Evolutionary conservation across 805 yeast species (phyloP), one percentile per base, ranked within the genome.

Genomic region (Cyberlindnera amylophila): DNA sequence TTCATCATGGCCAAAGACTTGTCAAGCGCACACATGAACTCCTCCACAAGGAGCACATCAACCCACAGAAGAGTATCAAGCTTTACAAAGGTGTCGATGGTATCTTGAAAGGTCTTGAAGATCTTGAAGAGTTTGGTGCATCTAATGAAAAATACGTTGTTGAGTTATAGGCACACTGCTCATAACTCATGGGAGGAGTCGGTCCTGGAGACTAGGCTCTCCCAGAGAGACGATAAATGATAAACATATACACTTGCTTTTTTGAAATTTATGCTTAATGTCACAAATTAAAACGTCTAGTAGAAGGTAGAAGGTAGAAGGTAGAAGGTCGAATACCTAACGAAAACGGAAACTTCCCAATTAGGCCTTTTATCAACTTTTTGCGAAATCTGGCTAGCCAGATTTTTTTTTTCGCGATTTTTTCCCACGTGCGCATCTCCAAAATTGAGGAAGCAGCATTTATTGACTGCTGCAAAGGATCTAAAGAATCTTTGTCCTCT

Each of bases 91-190:
- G 72, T 2, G 58, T 58, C 21, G 51, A 54, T 31, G 62, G 64
- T 8, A 62, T 70, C 16, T 51, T 51, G 12, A 51, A 51, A 21
- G 75, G 72, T 1, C 50, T 70, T 19, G 51, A 55, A 30, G 72
- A 68, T 32, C 46, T 70, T 29, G 74, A 70, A 45, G 53, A 49
- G 19, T 51, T 49, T 18, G 73, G 74, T n/a, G 72, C 74, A 6
- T 64, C 64, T 33, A 69, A 64, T 24, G 73, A 69, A 42, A 70
- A 70, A 45, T 70, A 63, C 47, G 66, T 69, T 10, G 72, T 63
- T 16, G 55, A 57, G 41, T 33, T 57, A 35, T 55, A 32, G 36
- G 11, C 21, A 14, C 19, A 26, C 14, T 18, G 24, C 10, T 36
- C 15, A n/a, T 6, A 17, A 5, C 21, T 6, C 34, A 31, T 31